Evolutionary conservation across 2,329 filamentous ascomycete species (phyloP), one percentile per base, ranked within the genome.

Genomic region (Ophiostoma piceae): DNA sequence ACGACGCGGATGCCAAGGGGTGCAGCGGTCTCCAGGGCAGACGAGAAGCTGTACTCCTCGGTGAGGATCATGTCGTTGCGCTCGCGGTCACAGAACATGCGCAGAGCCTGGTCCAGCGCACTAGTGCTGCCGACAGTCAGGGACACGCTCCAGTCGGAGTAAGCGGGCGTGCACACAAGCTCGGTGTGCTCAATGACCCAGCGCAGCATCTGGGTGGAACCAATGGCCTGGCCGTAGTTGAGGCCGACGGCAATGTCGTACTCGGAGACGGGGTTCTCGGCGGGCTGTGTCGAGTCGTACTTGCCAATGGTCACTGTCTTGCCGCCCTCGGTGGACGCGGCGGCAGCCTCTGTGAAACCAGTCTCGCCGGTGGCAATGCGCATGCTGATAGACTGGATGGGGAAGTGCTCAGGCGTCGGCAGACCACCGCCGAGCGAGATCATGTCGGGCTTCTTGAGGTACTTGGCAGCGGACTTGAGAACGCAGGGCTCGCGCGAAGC

Each of bases 141-240:
- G 69, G 88, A 89, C 75, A 92, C 92, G 73, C 87, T 84, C 95
- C 95, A 99, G 81, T 99, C 94, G 22, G 89, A 85, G 77, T 98
- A 98, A 0, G 92, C 92, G 19, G 94, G 94, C 72, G 87, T 84
- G 79, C 92, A 92, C 19, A 97, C 88, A 70, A 98, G 87, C 80
- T 99, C 94, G 0, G 94, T 96, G 80, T 98, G 95, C 82, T 99
- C 95, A 0, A 94, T 96, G 67, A 98, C 84, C 81, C 91, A 98
- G 71, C 95, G 89, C 73, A 97, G 82, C 78, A 99, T 84, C 80
- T 97, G 95, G 3, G 92, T 90, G 12, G 92, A 88, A 22, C 95
- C 95, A 22, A 88, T 88, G 9, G 93, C 89, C 80, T 97, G 93
- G 43, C 91, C 92, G 78, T 99, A 99, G 81, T 99, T 98, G 78